Base-by-base conservation (phyloP, 2,329 filamentous ascomycete species). In the Claviceps sp. region DNA sequence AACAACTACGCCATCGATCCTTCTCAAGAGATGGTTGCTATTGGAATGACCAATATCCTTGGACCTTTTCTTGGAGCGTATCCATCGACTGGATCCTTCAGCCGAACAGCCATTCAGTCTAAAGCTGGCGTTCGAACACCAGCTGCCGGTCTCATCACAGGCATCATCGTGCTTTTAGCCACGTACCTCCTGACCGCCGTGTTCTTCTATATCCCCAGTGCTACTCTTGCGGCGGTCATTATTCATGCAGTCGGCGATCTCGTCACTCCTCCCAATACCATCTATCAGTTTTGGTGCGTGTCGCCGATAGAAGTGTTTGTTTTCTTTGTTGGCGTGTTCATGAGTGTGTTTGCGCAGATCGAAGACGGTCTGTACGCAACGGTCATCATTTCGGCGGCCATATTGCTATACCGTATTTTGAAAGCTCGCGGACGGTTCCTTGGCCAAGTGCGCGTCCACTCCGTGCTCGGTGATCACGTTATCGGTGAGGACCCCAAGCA, bases 1-100 rank as follows among this genome's bases (percentile, higher is more conserved):
- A 97, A 96, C 73, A 95, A 95, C 71, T 98, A 98, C 69, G 84
- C 81, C 16, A 96, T 98, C 64, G 84, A 96, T 60, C 90, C 93
- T 0, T 96, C 91, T 0, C 91, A 98, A 66, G 91, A 98, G 66
- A 79, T 98, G 70, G 87, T 98, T 47, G 91, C 89, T 22, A 95
- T 97, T 58, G 91, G 91, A 56, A 80, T 96, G 26, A 85, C 84
- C 39, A 97, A 97, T 64, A 74, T 97, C 40, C 75, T 97, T 7
- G 90, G 88, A 0, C 89, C 93, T 2, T 95, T 97, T 71, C 75
- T 97, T 2, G 93, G 91, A 49, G 93, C 78, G 2, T 98, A 95
- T 63, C 88, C 91, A 14, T 87, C 89, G 0, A 98, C 91, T 2
- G 93, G 93, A 1, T 97, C 93, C 2, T 97, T 97, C 74, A 95